Evolutionary conservation across 116 monocot species (phyloP), one percentile per base, ranked within the genome.

Genomic region (Posidonia oceanica): DNA sequence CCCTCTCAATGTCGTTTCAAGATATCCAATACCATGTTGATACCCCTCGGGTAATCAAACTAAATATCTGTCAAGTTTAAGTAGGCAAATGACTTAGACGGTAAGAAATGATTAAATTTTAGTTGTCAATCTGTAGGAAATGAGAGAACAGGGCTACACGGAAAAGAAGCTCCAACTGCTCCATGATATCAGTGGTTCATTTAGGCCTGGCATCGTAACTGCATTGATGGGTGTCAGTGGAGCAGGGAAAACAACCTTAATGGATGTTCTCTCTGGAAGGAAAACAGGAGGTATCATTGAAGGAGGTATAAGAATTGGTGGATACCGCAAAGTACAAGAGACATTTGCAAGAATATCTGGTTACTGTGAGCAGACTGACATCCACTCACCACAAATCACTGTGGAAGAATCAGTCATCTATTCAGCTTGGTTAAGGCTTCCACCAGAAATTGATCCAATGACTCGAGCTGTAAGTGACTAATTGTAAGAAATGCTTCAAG

Each of bases 331-430:
- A 64, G 84, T 79, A 41, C 93, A 93, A 54, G 73, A 86, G 70
- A 86, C 93, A n/a, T 89, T 89, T 74, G 80, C 93, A 48, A 83
- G 93, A 59, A 83, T 93, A 73, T 93, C 89, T 72, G 93, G 93
- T 23, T 93, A 93, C 59, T 93, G 93, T 74, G 93, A 93, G 71
- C 93, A 93, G 48, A 84, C 29, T 5, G 89, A 93, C 69, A 74
- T 84, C 70, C 93, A 93, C 71, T 89, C 93, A 58, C 84, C 93
- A 75, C 82, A 85, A 52, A 87, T 94, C 48, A 94, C 93, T 58
- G 90, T 94, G n/a, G 89, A 85, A 72, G 93, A 94, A 78, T 94
- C 93, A 12, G 71, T 93, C 2, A 71, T 77, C 2, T 93, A 72
- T 81, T 93, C 93, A 73, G 89, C 93, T 68, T 94, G 89, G 82